Evolutionary conservation across 257 asterid species (phyloP), one percentile per base, ranked within the genome.

Genomic region (Fraxinus anomala): DNA sequence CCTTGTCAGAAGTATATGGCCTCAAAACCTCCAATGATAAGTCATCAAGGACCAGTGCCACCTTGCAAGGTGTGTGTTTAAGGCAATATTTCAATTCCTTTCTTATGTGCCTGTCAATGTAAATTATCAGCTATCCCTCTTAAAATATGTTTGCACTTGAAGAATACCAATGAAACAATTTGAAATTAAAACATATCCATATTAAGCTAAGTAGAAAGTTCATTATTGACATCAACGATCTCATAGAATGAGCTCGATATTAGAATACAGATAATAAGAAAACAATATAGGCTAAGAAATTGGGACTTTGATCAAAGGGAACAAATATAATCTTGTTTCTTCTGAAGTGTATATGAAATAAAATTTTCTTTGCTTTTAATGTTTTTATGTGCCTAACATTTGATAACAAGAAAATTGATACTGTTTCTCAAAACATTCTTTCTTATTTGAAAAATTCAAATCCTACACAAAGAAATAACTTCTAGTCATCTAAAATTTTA

Each of bases 31-130:
- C 80, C 76, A 90, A 33, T 37, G 89, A 79, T 39, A 83, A 82
- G 85, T 89, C 81, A 73, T 92, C 93, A 42, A 68, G 92, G 70
- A 86, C 66, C 54, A 88, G 36, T 51, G 92, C 96, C 33, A 90
- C 84, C 87, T 92, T 92, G 87, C 93, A 87, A 68, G 96, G 90
- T 73, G 88, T 79, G 63, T 92, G 89, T 70, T 87, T 87, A 70
- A 90, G 91, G 89, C 85, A 92, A 80, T 74, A 88, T 74, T 83
- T 82, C 69, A 83, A 30, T 74, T 90, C 97, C 85, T 87, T 90
- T 79, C 88, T 82, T 23, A 92, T 83, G 88, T 87, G 82, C 93
- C 97, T 90, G 93, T 69, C 73, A 70, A 34, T 24, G 26, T 2
- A 68, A 80, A 66, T 69, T 44, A 75, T 75, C 84, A 79, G 6